phyloP scores from a whole-genome alignment of 495 filamentous ascomycete genomes.

The Penicillium coprophilum region DNA sequence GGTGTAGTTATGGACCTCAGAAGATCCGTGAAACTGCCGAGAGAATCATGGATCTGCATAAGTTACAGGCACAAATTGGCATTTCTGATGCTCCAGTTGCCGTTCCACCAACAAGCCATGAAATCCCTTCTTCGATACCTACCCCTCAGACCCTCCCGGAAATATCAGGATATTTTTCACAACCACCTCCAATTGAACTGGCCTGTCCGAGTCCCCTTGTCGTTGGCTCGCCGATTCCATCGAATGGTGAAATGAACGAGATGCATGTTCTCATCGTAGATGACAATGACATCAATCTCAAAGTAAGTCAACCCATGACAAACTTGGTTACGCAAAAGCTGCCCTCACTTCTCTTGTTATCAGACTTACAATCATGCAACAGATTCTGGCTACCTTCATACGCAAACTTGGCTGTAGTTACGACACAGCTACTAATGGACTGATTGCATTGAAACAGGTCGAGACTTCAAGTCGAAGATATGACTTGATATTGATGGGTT shows the following conservation, averaged over 20 bases:
- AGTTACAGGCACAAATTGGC: background rate
- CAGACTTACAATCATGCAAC: background rate
- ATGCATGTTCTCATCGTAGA: constrained; percentile 36
- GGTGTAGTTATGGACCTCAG: constrained; percentile 16
- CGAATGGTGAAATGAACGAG: background rate
- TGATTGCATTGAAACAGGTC: constrained; percentile 53
- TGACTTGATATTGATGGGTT: constrained; percentile 51
- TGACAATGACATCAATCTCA: constrained; percentile 42
- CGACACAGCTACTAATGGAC: constrained; percentile 53
- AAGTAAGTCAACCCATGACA: constrained; percentile 5
- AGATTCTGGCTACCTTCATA: constrained; percentile 36
- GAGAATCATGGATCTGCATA: constrained; percentile 3
- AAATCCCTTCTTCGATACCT: background rate
- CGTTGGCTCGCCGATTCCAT: background rate
- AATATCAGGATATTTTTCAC: background rate
- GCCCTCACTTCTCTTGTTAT: background rate
- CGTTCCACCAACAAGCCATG: background rate
- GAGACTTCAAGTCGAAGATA: constrained; percentile 27
- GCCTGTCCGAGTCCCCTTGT: background rate
- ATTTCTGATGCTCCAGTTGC: background rate
- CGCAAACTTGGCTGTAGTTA: constrained; percentile 46
- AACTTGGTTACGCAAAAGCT: background rate
- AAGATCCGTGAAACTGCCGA: constrained; percentile 14
- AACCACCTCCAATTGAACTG: background rate
- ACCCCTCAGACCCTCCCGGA: background rate